Percentiles rank a stretch among this genome's conserved stretches.
Evolutionary conservation across 768 basidiomycete species (phyloP).

Genomic region (Podaxis pistillaris): DNA sequence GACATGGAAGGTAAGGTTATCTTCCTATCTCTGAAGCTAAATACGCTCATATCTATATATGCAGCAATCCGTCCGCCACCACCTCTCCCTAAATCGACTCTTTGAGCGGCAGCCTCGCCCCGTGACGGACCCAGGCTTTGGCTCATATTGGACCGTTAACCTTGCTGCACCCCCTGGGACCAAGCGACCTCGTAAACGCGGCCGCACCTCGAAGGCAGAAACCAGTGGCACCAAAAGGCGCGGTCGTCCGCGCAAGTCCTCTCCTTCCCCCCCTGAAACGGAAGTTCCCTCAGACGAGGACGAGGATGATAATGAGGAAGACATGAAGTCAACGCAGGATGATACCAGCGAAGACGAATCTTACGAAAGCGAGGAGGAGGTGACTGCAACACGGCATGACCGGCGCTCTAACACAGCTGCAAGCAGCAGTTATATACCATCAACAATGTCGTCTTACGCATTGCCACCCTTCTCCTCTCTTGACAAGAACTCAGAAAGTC

Average conservation of each 20-base stretch:
- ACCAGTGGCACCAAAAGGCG: constrained; percentile 8
- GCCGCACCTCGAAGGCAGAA: constrained; percentile 33
- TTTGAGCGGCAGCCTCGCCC: constrained; percentile 83
- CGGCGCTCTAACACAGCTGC: background rate
- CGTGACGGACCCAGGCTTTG: constrained; percentile 82
- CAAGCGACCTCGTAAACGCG: constrained; percentile 81
- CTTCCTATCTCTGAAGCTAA: constrained; percentile 11
- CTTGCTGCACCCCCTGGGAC: constrained; percentile 81
- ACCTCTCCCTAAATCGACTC: constrained; percentile 76
- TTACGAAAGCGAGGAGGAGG: constrained; percentile 71
- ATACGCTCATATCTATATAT: constrained; percentile 12
- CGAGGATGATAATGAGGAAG: constrained; percentile 41
- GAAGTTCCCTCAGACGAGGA: constrained; percentile 31
- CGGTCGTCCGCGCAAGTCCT: constrained; percentile 12
- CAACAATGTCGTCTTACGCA: constrained; percentile 30
- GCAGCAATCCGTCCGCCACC: constrained; percentile 87
- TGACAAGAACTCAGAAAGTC: constrained; percentile 35
- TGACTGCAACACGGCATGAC: constrained; percentile 26
- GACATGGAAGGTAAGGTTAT: constrained; percentile 72
- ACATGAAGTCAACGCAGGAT: constrained; percentile 30
- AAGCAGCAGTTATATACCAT: constrained; percentile 14
- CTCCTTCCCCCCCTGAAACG: constrained; percentile 11
- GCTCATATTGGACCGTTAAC: constrained; percentile 91
- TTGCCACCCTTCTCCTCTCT: constrained; percentile 44
- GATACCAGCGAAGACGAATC: constrained; percentile 47